Percentiles rank a stretch among this genome's conserved stretches.
phyloP scores from a whole-genome alignment of 306 rosid genomes.

The Lagenaria siceraria region DNA sequence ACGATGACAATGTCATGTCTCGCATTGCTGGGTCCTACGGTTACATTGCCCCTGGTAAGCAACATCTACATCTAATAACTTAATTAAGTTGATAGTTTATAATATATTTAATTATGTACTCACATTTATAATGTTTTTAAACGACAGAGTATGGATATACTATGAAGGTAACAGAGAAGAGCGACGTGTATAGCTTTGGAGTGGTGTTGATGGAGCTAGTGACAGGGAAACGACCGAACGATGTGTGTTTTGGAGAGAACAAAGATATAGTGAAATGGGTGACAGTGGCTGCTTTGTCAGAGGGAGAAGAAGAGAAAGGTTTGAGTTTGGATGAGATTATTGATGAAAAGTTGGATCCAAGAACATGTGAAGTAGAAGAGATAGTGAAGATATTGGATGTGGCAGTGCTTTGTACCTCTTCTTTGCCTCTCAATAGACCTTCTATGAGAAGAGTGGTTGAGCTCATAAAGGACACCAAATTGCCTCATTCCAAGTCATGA shows the following conservation, averaged over 20 bases:
- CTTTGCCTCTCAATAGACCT: conserved; percentile 57
- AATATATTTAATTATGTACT: background rate
- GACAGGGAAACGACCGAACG: conserved; percentile 71
- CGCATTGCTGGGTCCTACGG: conserved; percentile 72
- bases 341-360: conserved; percentile 40
- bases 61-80: background rate
- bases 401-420: conserved; percentile 59
- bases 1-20: conserved; percentile 31
- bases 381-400: conserved; percentile 47
- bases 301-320: conserved; percentile 2
- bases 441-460: conserved; percentile 73
- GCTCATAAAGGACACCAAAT: conserved; percentile 42
- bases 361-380: conserved; percentile 31
- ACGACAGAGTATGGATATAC: conserved; percentile 54
- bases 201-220: conserved; percentile 64
- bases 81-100: background rate
- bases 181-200: conserved; percentile 78
- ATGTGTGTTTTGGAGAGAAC: conserved; percentile 51
- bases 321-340: conserved; percentile 21
- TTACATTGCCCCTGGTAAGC: conserved; percentile 50
- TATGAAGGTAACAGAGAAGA: conserved; percentile 57
- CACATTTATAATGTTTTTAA: background rate
- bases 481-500: conserved; percentile 15
- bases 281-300: conserved; percentile 25
- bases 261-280: conserved; percentile 72